Conservation (phyloP, 257 asterid genomes). For the Solanum medicagineum region DNA sequence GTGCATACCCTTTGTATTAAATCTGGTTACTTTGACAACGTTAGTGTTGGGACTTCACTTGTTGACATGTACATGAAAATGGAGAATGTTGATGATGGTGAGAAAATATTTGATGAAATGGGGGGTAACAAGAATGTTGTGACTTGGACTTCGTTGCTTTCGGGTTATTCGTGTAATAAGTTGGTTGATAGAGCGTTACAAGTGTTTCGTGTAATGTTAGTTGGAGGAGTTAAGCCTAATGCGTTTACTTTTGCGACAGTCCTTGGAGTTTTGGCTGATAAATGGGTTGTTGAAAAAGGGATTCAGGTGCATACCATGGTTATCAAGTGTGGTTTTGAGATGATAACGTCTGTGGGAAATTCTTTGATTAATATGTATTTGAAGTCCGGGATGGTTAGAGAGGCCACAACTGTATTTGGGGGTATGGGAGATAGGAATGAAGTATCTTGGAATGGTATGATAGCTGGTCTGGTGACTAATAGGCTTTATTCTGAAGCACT, state of each 20-base stretch:
- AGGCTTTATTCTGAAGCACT: slow-evolving; percentile 63
- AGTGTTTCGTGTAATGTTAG: slow-evolving; percentile 38
- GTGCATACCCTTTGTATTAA: slow-evolving; percentile 65
- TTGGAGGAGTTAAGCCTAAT: slow-evolving; percentile 52
- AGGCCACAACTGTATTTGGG: slow-evolving; percentile 49
- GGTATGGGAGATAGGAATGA: slow-evolving; percentile 34
- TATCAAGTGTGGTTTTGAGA: slow-evolving; percentile 51
- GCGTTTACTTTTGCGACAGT: slow-evolving; percentile 67
- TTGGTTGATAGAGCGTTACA: slow-evolving; percentile 27
- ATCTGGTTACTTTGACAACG: slow-evolving; percentile 50
- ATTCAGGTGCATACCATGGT: slow-evolving; percentile 51
- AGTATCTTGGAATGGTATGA: slow-evolving; percentile 93
- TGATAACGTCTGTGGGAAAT: slow-evolving; percentile 48
- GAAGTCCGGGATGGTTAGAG: slow-evolving; percentile 59
- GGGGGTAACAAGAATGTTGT: slow-evolving; percentile 54
- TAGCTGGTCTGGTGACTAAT: slow-evolving; percentile 58
- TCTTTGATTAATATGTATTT: slow-evolving; percentile 73
- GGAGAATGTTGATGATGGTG: slow-evolving; percentile 35
- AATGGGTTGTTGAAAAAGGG: slow-evolving; percentile 38
- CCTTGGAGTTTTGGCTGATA: slow-evolving; percentile 71
- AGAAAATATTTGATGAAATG: slow-evolving; percentile 61
- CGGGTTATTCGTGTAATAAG: slow-evolving; percentile 51
- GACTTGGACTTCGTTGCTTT: slow-evolving; percentile 78
- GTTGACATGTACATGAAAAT: slow-evolving; percentile 73
- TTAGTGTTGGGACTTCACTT: slow-evolving; percentile 77